These are phyloP conservation scores for Flueggea neowawraea DNA, from an alignment of 441 rosid species.

Conservation along the genomic window DNA sequence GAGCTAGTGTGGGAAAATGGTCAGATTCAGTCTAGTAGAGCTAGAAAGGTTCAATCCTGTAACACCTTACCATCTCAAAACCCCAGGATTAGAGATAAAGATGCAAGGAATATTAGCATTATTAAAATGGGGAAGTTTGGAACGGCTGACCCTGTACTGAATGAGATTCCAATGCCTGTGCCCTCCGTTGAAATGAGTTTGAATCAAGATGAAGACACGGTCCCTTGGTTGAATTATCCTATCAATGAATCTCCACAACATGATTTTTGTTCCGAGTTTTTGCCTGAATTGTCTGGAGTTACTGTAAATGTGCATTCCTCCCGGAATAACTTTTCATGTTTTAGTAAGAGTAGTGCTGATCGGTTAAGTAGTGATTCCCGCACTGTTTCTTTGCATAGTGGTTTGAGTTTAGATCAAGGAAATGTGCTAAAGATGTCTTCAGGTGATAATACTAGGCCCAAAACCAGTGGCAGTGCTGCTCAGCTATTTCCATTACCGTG, in stretches of 20 bases:
- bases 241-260: constrained; percentile 38
- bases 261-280: constrained; percentile 54
- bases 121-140: constrained; percentile 28
- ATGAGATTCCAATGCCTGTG: constrained; percentile 48
- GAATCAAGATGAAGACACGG: constrained; percentile 67
- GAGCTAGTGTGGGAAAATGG: constrained; percentile 89
- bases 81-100: constrained; percentile 34
- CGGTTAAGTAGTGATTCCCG: constrained; percentile 24
- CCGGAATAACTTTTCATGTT: constrained; percentile 38
- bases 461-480: constrained; percentile 24
- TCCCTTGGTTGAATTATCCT: constrained; percentile 68
- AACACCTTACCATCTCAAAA: constrained; percentile 24
- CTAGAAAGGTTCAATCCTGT: constrained; percentile 31
- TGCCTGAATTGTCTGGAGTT: constrained; percentile 60
- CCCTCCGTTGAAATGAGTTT: constrained; percentile 49
- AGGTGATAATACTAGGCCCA: constrained; percentile 22
- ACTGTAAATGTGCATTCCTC: constrained; percentile 41
- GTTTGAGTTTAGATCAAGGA: constrained; percentile 24
- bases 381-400: constrained; percentile 24
- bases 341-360: constrained; percentile 27
- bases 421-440: constrained; percentile 22
- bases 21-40: constrained; percentile 60
- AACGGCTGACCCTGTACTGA: constrained; percentile 26
- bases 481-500: constrained; percentile 28
- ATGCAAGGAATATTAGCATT: constrained; percentile 26